A percentile compares a stretch with the other conserved stretches of the same genome.
These are phyloP conservation scores for Talaromyces sp. DNA, from an alignment of 2,329 filamentous ascomycete genomes.

Conservation along the genomic window DNA sequence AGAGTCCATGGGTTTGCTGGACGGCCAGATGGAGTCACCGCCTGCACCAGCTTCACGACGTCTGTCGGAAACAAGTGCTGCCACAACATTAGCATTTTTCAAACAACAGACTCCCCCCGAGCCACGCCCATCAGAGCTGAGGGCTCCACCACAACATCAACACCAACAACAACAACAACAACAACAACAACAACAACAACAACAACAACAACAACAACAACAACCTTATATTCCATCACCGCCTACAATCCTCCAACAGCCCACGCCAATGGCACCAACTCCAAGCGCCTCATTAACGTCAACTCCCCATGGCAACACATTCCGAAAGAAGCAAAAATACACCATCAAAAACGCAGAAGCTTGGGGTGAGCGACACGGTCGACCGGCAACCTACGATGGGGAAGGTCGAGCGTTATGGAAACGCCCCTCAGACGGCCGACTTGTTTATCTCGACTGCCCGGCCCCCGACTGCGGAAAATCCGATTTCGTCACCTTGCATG, in stretches of 20 bases:
- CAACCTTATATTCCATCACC: slow-evolving; percentile 19
- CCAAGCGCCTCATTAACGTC: slow-evolving; percentile 5
- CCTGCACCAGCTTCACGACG: slow-evolving; percentile 39
- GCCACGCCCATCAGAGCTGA: slow-evolving; percentile 25
- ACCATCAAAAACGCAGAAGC: slow-evolving; percentile 43
- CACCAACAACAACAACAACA: slow-evolving; percentile 8
- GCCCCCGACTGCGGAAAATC: slow-evolving; percentile 39
- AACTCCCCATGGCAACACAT: slow-evolving; percentile 22
- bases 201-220: slow-evolving; percentile 1
- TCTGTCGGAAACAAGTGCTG: slow-evolving; percentile 41
- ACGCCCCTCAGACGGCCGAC: slow-evolving; percentile 36
- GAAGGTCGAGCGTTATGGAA: slow-evolving; percentile 41
- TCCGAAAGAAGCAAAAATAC: slow-evolving; percentile 41
- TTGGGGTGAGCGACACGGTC: slow-evolving; percentile 41
- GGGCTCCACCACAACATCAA: slow-evolving; percentile 4
- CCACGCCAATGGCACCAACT: slow-evolving; percentile 20
- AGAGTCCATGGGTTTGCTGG: slow-evolving; percentile 41
- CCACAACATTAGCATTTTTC: slow-evolving; percentile 41
- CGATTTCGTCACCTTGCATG: slow-evolving; percentile 41
- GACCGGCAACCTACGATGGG: slow-evolving; percentile 39
- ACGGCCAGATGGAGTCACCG: slow-evolving; percentile 35
- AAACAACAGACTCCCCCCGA: slow-evolving; percentile 42
- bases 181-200: slow-evolving; percentile 1
- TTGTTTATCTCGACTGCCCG: slow-evolving; percentile 41
- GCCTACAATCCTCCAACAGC: slow-evolving; percentile 17